Base-by-base conservation (phyloP, 805 yeast genomes). In the Saturnispora serradocipensis region DNA sequence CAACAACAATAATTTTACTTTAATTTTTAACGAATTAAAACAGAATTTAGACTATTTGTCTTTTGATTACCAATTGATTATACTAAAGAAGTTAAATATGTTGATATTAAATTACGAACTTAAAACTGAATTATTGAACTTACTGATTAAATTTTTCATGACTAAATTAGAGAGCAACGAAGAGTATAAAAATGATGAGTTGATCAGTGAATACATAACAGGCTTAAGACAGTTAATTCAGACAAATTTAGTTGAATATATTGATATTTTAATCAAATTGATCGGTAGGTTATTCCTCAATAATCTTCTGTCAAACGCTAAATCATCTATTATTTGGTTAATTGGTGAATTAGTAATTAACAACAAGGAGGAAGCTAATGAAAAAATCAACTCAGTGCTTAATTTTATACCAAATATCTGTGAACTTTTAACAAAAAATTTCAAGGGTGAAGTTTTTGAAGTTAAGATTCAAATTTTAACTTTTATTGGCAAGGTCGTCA, bases 241-340 rank as follows among this genome's bases (percentile, higher is more conserved):
- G 62, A 76, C 75, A 55, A 71, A 80, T 53, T 78, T 84, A 6
- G 62, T 67, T 30, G 72, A 70, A 20, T 78, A 86, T 53, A 65
- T 79, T 32, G 73, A 74, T 32, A 77, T 84, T 1, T 75, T 85
- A 13, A 72, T 79, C 30, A 74, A 76, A 49, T 68, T 88, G 16
- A 55, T 61, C 9, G 64, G 67, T 4, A 63, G 61, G 46, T 47
- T 68, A 34, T 46, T 63, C 7, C 34, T 58, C 42, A 40, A 57
- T 50, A 13, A 20, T 10, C 50, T 47, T 13, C 53, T 59, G 24
- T 54, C 60, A 9, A 47, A 58, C 16, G 95, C 98, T 0, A 79
- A 82, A 57, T 88, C 95, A 1, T 85, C 91, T 45, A 82, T 90
- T 10, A 74, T 91, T 6, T 93, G 98, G 98, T 73, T 91, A 9